These are phyloP conservation scores for Phytophthora crassamura DNA, from an alignment of 352 stramenopile genomes.

Conservation along the genomic window DNA sequence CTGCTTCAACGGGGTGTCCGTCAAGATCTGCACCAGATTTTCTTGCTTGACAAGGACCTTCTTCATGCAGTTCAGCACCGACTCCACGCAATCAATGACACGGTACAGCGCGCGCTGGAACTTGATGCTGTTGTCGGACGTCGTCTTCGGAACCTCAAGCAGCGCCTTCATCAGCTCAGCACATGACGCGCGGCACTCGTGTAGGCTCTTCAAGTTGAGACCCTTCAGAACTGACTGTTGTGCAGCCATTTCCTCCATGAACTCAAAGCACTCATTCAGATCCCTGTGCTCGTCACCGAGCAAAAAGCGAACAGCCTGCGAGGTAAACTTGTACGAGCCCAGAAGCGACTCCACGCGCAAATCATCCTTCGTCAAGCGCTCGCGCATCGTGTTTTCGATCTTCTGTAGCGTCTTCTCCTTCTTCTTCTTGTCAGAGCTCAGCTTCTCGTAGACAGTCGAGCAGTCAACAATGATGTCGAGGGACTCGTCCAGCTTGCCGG, in stretches of 20 bases:
- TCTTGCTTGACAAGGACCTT: slow-evolving; percentile 87
- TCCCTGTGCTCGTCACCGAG: slow-evolving; percentile 87
- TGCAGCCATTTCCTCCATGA: slow-evolving; percentile 84
- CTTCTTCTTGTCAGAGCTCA: slow-evolving; percentile 90
- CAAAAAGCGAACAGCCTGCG: slow-evolving; percentile 78
- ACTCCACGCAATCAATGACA: slow-evolving; percentile 87
- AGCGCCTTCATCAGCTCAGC: slow-evolving; percentile 89
- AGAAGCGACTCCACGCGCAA: slow-evolving; percentile 83
- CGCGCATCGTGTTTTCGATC: slow-evolving; percentile 87
- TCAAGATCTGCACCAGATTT: slow-evolving; percentile 86
- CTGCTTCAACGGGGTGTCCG: slow-evolving; percentile 84
- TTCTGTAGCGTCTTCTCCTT: slow-evolving; percentile 90
- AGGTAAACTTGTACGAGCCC: slow-evolving; percentile 90
- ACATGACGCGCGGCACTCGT: slow-evolving; percentile 69
- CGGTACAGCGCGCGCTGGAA: slow-evolving; percentile 86
- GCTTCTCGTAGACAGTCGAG: slow-evolving; percentile 79
- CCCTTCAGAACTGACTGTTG: slow-evolving; percentile 84
- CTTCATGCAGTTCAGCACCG: slow-evolving; percentile 85
- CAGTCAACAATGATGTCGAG: slow-evolving; percentile 88
- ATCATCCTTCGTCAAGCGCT: slow-evolving; percentile 86
- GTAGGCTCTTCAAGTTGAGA: slow-evolving; percentile 81
- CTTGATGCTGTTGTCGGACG: slow-evolving; percentile 85
- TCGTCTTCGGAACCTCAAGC: slow-evolving; percentile 81
- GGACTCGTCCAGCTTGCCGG: slow-evolving; percentile 88
- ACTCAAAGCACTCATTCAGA: slow-evolving; percentile 85